These are phyloP conservation scores for Asterochloris erici DNA, from an alignment of 139 green algal genomes.

Conservation along the genomic window DNA sequence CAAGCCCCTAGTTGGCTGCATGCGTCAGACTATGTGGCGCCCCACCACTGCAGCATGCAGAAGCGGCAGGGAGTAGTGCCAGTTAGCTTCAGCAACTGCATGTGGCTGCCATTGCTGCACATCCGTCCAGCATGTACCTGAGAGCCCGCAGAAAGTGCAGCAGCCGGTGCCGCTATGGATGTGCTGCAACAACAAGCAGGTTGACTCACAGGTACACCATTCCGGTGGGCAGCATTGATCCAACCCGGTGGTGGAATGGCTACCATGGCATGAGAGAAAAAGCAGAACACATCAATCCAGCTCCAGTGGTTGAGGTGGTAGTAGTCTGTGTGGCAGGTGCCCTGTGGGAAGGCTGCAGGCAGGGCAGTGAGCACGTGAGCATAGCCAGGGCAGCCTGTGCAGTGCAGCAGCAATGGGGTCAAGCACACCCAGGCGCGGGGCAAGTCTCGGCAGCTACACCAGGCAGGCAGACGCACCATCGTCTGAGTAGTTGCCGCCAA, in stretches of 20 bases:
- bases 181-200: no score
- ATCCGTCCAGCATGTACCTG: background rate
- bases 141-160: background rate
- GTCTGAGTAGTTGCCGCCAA: conserved; percentile 68
- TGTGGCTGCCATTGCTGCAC: background rate
- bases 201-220: conserved; percentile 51
- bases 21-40: background rate
- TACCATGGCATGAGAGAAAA: conserved; percentile 53
- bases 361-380: background rate
- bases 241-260: conserved; percentile 69
- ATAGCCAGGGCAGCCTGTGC: background rate
- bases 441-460: conserved; percentile 63
- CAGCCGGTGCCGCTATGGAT: background rate
- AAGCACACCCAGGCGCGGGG: conserved; percentile 75
- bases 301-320: conserved; percentile 13
- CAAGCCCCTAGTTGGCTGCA: background rate
- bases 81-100: background rate
- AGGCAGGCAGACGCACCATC: conserved; percentile 45
- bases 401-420: conserved; percentile 50
- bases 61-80: background rate
- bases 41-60: background rate
- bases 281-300: conserved; percentile 81
- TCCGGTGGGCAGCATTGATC: conserved; percentile 68
- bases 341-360: background rate
- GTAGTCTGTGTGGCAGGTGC: background rate